Conservation (phyloP, 139 green algal genomes). For the Klebsormidium nitens region DNA sequence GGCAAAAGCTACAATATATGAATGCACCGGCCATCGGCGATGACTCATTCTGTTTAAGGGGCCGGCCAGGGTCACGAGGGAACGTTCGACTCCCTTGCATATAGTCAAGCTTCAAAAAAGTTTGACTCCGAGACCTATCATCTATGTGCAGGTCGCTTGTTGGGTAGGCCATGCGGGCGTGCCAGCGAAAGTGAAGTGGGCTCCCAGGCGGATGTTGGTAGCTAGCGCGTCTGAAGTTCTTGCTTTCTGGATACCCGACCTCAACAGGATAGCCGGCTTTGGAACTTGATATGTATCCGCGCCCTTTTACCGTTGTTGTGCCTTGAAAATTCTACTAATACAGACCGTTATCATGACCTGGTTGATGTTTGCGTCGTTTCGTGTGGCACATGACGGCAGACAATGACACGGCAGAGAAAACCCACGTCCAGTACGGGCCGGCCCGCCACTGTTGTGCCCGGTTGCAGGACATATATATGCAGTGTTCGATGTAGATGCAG, state of each 20-base stretch:
- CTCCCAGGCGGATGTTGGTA: conserved; percentile 64
- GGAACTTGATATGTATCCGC: no score
- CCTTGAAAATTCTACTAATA: no score
- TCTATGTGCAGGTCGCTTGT: conserved; percentile 46
- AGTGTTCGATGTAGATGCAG: no score
- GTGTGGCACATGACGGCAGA: no score
- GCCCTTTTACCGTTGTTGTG: no score
- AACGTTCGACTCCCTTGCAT: neutral
- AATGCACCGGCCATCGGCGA: neutral
- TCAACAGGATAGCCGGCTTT: conserved; percentile 8
- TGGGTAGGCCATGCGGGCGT: conserved; percentile 61
- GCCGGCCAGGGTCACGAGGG: no score
- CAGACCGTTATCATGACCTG: no score
- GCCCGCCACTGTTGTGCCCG: no score
- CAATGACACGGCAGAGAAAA: no score
- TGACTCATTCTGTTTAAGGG: neutral
- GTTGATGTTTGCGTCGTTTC: no score
- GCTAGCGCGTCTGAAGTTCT: conserved; percentile 64
- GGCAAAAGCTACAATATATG: neutral
- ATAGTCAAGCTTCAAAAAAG: neutral
- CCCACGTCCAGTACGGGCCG: no score
- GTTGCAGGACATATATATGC: no score
- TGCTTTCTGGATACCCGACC: conserved; percentile 70
- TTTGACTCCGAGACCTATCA: neutral
- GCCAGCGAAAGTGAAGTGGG: conserved; percentile 62